A percentile compares a stretch with the other conserved stretches of the same genome.
phyloP scores from a whole-genome alignment of 2,329 filamentous ascomycete genomes.

The Pyrenophora graminea region DNA sequence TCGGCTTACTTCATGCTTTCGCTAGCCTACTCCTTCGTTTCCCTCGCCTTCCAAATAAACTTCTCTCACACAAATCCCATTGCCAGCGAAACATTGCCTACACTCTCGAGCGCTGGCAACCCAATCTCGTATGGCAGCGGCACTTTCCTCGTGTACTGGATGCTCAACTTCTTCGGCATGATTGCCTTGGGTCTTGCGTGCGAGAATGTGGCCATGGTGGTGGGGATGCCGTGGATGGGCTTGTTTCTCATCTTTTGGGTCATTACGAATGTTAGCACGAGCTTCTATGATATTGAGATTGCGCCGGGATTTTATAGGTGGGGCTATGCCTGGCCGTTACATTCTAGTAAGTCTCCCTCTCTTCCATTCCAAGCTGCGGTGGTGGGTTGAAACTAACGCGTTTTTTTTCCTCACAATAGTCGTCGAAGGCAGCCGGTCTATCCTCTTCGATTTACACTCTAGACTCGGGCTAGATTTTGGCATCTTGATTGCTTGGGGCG shows the following conservation, averaged over 20 bases:
- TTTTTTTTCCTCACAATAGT: constrained; percentile 35
- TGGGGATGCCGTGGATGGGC: constrained; percentile 64
- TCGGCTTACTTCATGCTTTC: constrained; percentile 65
- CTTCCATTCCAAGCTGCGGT: neutral
- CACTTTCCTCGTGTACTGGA: constrained; percentile 67
- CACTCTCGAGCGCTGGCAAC: constrained; percentile 45
- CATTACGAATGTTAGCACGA: constrained; percentile 65
- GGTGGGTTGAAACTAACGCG: neutral
- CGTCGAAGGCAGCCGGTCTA: constrained; percentile 63
- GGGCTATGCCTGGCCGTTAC: constrained; percentile 67
- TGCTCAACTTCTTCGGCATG: constrained; percentile 68
- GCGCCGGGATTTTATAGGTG: constrained; percentile 63
- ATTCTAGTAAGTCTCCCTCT: constrained; percentile 53
- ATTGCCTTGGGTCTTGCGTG: constrained; percentile 64
- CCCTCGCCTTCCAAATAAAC: constrained; percentile 65
- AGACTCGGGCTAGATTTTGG: constrained; percentile 65
- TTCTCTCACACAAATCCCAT: constrained; percentile 53
- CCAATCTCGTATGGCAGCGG: constrained; percentile 61
- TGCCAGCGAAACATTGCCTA: constrained; percentile 51
- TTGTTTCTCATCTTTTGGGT: constrained; percentile 71
- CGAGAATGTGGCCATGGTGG: constrained; percentile 67
- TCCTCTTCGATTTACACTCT: constrained; percentile 64
- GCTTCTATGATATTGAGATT: constrained; percentile 64
- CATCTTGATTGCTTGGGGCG: constrained; percentile 62
- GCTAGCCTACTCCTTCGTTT: constrained; percentile 66